These are phyloP conservation scores for Xanthoceras sorbifolium DNA, from an alignment of 345 rosid species.

Conservation along the genomic window DNA sequence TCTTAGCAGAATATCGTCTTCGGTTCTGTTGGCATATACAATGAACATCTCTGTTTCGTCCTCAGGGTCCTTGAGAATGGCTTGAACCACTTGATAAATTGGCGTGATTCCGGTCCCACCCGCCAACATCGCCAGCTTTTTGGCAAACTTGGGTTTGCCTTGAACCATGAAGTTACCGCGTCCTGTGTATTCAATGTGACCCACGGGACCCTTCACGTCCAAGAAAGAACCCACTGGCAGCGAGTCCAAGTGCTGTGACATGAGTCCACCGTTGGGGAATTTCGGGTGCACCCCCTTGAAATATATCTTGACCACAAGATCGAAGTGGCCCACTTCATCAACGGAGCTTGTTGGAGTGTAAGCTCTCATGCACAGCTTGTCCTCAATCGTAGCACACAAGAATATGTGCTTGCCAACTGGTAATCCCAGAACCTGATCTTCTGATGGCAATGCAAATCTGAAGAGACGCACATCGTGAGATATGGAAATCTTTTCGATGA, in stretches of 20 bases:
- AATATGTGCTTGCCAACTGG: conserved; percentile 90
- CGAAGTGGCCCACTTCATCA: conserved; percentile 73
- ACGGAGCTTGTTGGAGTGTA: conserved; percentile 76
- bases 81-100: conserved; percentile 75
- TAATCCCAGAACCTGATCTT: conserved; percentile 72
- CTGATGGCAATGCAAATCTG: conserved; percentile 66
- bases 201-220: conserved; percentile 87
- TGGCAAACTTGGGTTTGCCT: conserved; percentile 74
- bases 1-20: conserved; percentile 74
- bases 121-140: conserved; percentile 81
- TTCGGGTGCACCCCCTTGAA: conserved; percentile 76
- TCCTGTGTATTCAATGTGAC: conserved; percentile 81
- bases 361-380: conserved; percentile 79
- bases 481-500: conserved; percentile 64
- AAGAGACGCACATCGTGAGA: conserved; percentile 74
- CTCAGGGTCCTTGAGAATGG: conserved; percentile 71
- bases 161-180: conserved; percentile 72
- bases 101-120: conserved; percentile 99
- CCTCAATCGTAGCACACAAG: conserved; percentile 64
- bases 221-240: conserved; percentile 55
- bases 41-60: conserved; percentile 79
- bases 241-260: conserved; percentile 83
- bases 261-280: conserved; percentile 80
- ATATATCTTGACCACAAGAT: conserved; percentile 78
- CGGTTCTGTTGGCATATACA: conserved; percentile 87